Evolutionary conservation across 2,329 filamentous ascomycete species (phyloP), one percentile per base, ranked within the genome.

Genomic region (Penicillium sp.): DNA sequence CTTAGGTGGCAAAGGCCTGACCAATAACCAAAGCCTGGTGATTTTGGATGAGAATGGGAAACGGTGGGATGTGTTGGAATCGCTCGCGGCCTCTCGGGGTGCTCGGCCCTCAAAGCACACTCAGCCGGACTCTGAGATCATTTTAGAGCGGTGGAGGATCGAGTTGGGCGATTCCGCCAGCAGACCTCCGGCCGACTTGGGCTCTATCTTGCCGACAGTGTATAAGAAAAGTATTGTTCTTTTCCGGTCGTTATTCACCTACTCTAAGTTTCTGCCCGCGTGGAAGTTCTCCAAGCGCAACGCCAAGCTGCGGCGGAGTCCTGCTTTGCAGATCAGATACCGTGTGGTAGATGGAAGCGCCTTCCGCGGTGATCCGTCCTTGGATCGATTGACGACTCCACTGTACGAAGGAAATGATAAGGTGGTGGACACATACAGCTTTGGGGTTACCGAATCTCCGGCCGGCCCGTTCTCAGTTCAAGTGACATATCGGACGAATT

Each of bases 191-290:
- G 56, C 71, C 26, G 77, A 81, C 43, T 64, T 81, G 36, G 74
- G 67, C 37, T 73, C 78, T 32, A 72, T 79, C 20, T 72, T 97
- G 36, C 89, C 93, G 10, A 91, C 87, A 36, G 83, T 95, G 43
- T 98, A 98, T 76, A 98, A 98, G 71, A 93, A 94, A 69, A 88
- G 87, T 56, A 94, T 98, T 50, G 86, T 97, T 52, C 81, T 96
- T 55, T 96, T 97, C 68, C 80, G 93, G 45, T 89, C 89, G 2
- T 76, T 98, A 31, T 95, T 87, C 64, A 81, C 87, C 34, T 86
- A 86, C 39, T 80, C 87, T 27, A 84, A 87, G 55, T 78, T 96
- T 47, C 71, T 95, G 47, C 93, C 93, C 2, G 82, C 86, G 16
- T 95, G 86, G 83, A 94, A 84, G 68, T 85, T 94, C 58, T 81